Evolutionary conservation across 768 basidiomycete genomes (phyloP).

Genomic region (Suillus plorans): DNA sequence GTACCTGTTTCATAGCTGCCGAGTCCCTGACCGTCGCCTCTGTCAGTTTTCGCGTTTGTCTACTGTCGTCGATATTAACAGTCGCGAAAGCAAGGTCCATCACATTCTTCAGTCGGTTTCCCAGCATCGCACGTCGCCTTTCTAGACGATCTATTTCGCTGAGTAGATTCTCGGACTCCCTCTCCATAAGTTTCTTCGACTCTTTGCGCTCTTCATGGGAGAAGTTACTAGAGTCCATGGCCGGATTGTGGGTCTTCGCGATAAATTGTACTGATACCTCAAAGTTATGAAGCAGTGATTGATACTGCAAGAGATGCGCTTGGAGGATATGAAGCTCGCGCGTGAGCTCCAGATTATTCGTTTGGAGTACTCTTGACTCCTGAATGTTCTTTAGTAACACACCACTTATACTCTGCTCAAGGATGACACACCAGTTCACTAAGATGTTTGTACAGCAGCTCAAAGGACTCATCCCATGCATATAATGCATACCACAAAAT

Average conservation of each 20-base stretch:
- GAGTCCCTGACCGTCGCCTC: conserved; percentile 43
- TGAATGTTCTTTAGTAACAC: conserved; percentile 16
- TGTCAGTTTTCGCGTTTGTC: conserved; percentile 51
- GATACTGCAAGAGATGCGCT: conserved; percentile 58
- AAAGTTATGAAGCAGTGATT: conserved; percentile 53
- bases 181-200: conserved; percentile 38
- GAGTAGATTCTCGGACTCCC: conserved; percentile 47
- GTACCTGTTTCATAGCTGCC: conserved; percentile 37
- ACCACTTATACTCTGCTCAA: background rate
- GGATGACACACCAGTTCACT: conserved; percentile 43
- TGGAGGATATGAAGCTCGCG: conserved; percentile 55
- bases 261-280: conserved; percentile 51
- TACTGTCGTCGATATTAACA: conserved; percentile 58
- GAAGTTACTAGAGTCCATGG: conserved; percentile 33
- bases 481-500: conserved; percentile 62
- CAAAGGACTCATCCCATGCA: conserved; percentile 61
- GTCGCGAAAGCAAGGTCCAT: conserved; percentile 49
- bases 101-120: conserved; percentile 30
- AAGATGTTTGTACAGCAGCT: conserved; percentile 50
- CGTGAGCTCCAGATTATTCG: conserved; percentile 43
- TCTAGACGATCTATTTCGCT: conserved; percentile 52
- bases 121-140: conserved; percentile 28
- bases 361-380: conserved; percentile 46
- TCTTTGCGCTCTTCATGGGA: conserved; percentile 7
- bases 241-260: conserved; percentile 46